Evolutionary conservation across 2,329 filamentous ascomycete genomes (phyloP).

Genomic region (Clarireedia homoeocarpa): DNA sequence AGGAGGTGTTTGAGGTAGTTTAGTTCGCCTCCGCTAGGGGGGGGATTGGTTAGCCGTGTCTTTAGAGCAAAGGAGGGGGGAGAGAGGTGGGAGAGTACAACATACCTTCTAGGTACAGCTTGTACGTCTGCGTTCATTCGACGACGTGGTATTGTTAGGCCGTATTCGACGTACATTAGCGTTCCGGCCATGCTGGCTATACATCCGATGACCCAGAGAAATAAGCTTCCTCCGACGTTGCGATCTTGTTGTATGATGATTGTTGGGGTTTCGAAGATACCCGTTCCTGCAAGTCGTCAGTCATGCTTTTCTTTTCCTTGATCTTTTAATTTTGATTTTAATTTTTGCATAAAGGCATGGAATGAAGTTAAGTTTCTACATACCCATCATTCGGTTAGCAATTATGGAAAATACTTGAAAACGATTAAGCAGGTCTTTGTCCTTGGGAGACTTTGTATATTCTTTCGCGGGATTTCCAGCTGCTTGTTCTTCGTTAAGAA

Average conservation of each 20-base stretch:
- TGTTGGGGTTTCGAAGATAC: slow-evolving; percentile 42
- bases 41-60: background rate
- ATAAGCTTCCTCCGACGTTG: slow-evolving; percentile 45
- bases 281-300: slow-evolving; percentile 14
- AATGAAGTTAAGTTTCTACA: background rate
- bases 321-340: no score
- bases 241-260: slow-evolving; percentile 37
- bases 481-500: background rate
- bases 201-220: slow-evolving; percentile 45
- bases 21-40: slow-evolving; percentile 35
- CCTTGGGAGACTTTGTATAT: background rate
- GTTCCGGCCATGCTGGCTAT: slow-evolving; percentile 21
- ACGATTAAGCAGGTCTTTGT: slow-evolving; percentile 2
- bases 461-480: background rate
- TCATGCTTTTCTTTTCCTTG: background rate
- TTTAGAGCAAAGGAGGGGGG: background rate
- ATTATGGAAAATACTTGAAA: slow-evolving; percentile 5
- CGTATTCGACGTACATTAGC: slow-evolving; percentile 37
- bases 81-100: background rate
- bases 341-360: no score
- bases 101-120: slow-evolving; percentile 34
- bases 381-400: slow-evolving; percentile 9
- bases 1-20: slow-evolving; percentile 30
- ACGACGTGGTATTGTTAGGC: slow-evolving; percentile 39
- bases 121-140: slow-evolving; percentile 33